phyloP scores from a whole-genome alignment of 2,329 filamentous ascomycete genomes.

The Harringtonia aguacate region DNA sequence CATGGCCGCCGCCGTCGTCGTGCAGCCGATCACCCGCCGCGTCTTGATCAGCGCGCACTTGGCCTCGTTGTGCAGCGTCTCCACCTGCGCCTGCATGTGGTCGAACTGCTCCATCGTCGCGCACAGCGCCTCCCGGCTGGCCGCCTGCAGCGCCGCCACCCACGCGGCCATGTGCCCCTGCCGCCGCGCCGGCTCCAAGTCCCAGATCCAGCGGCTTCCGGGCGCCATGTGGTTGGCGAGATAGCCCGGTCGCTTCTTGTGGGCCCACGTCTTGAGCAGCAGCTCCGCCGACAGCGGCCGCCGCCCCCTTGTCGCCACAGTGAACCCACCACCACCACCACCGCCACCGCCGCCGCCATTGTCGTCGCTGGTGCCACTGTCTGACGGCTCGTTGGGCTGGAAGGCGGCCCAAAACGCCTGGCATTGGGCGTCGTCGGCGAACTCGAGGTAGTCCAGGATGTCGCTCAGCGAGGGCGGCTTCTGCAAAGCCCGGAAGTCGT shows the following conservation, averaged over 20 bases:
- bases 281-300: background rate
- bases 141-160: background rate
- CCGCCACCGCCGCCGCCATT: background rate
- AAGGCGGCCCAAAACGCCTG: slow-evolving; percentile 8
- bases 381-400: background rate
- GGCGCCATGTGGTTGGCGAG: background rate
- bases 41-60: slow-evolving; percentile 5
- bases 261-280: background rate
- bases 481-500: background rate
- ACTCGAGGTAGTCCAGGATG: slow-evolving; percentile 29
- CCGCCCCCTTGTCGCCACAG: background rate
- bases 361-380: background rate
- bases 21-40: slow-evolving; percentile 57
- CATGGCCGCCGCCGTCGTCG: slow-evolving; percentile 60
- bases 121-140: background rate
- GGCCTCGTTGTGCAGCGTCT: slow-evolving; percentile 25
- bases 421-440: background rate
- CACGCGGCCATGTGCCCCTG: background rate
- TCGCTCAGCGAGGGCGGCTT: slow-evolving; percentile 7
- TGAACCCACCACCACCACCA: background rate
- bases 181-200: background rate
- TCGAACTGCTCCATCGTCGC: background rate
- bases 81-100: background rate
- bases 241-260: background rate
- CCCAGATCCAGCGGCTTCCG: background rate